phyloP scores from a whole-genome alignment of 495 filamentous ascomycete genomes.

The Aspergillus panamensis region DNA sequence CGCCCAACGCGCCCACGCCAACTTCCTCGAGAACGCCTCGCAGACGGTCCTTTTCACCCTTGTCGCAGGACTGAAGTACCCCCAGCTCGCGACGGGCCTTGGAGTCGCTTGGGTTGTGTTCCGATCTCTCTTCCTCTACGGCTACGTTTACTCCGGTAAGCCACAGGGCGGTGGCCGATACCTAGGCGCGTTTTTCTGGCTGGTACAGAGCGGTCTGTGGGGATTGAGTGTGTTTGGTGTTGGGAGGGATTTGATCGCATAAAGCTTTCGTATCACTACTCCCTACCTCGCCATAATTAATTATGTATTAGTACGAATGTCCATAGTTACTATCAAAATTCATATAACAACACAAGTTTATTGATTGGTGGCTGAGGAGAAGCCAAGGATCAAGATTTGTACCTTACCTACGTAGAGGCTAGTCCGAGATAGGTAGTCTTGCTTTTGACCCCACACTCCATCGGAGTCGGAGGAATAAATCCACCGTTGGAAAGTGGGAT shows the following conservation, averaged over 20 bases:
- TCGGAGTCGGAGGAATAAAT: conserved; percentile 10
- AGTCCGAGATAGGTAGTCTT: too few relatives aligned
- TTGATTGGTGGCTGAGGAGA: too few relatives aligned
- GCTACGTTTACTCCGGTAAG: conserved; percentile 54
- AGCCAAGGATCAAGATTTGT: too few relatives aligned
- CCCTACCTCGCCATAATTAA: background rate
- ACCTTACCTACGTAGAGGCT: too few relatives aligned
- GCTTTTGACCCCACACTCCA: conserved; percentile 3
- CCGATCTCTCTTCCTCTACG: conserved; percentile 53
- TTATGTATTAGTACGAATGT: background rate
- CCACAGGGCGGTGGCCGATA: conserved; percentile 46
- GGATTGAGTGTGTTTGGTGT: conserved; percentile 45
- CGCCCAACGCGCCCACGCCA: conserved; percentile 69
- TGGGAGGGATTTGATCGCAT: conserved; percentile 29
- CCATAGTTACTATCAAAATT: background rate
- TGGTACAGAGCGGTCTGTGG: conserved; percentile 45
- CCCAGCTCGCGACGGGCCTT: conserved; percentile 47
- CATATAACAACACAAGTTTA: too few relatives aligned
- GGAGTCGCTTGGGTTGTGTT: conserved; percentile 55
- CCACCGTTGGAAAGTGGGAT: conserved; percentile 1
- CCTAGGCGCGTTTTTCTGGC: conserved; percentile 35
- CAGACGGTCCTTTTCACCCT: conserved; percentile 55
- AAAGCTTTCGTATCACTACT: background rate
- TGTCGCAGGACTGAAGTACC: conserved; percentile 57
- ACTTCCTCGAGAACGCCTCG: conserved; percentile 65